Evolutionary conservation across 164 flowering plant species (phyloP).

Genomic region (Vitis cinerea): DNA sequence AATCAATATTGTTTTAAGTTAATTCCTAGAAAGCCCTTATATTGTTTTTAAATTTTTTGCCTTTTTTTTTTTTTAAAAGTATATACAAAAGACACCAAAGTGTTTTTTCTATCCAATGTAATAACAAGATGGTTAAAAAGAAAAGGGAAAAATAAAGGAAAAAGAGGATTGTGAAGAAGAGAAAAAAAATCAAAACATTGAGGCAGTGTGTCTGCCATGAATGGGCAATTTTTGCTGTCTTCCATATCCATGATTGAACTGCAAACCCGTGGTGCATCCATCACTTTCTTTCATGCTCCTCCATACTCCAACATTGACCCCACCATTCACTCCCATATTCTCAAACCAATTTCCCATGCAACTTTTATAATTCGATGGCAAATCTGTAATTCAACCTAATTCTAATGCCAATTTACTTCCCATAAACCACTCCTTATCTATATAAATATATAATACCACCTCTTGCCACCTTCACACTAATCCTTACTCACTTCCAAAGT

Average conservation of each 20-base stretch:
- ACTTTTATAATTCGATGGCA: constrained; percentile 1
- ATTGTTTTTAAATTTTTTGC: too few species aligned
- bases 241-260: constrained; percentile 11
- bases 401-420: not conserved
- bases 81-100: too few species aligned
- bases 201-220: constrained; percentile 26
- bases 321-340: not conserved
- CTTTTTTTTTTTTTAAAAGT: too few species aligned
- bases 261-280: not conserved
- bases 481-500: not conserved
- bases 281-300: not conserved
- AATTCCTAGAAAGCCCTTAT: too few species aligned
- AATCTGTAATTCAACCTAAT: constrained; percentile 11
- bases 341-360: not conserved
- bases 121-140: too few species aligned
- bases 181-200: not conserved
- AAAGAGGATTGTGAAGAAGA: not conserved
- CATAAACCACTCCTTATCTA: not conserved
- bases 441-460: not conserved
- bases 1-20: too few species aligned
- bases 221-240: constrained; percentile 9
- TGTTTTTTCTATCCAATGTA: too few species aligned
- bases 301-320: constrained; percentile 3
- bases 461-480: not conserved
- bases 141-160: too few species aligned